Evolutionary conservation across 2,329 filamentous ascomycete species (phyloP).

Genomic region (Ciborinia camelliae): DNA sequence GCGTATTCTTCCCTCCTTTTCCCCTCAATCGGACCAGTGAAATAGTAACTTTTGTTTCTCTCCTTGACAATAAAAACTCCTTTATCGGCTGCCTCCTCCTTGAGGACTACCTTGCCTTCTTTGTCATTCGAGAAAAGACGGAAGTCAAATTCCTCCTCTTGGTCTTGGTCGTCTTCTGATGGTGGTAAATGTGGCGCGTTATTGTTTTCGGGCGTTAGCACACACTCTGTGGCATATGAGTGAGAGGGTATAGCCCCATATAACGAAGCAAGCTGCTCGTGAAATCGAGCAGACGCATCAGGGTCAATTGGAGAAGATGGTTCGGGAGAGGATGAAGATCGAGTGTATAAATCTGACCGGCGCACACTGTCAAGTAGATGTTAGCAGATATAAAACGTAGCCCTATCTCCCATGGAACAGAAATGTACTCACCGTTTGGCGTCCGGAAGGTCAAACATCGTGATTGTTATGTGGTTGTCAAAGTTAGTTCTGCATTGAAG

Average conservation of each 20-base stretch:
- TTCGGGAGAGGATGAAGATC: constrained; percentile 27
- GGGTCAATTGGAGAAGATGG: constrained; percentile 29
- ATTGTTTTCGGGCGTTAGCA: constrained; percentile 24
- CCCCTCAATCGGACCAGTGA: constrained; percentile 42
- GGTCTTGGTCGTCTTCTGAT: constrained; percentile 11
- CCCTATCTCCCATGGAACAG: neutral
- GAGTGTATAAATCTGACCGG: constrained; percentile 49
- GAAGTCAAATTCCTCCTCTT: constrained; percentile 51
- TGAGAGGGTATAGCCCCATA: constrained; percentile 27
- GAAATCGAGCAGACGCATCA: constrained; percentile 23
- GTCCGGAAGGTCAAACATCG: constrained; percentile 52
- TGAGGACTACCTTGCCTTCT: constrained; percentile 48
- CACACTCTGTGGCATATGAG: neutral
- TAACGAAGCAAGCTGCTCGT: constrained; percentile 28
- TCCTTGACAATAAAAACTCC: constrained; percentile 42
- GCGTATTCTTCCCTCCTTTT: constrained; percentile 43
- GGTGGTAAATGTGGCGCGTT: constrained; percentile 22
- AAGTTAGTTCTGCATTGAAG: neutral
- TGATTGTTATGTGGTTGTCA: constrained; percentile 7
- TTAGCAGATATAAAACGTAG: constrained; percentile 14
- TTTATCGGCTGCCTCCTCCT: constrained; percentile 40
- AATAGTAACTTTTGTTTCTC: constrained; percentile 50
- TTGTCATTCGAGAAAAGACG: constrained; percentile 48
- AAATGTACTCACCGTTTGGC: constrained; percentile 47
- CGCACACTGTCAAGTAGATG: constrained; percentile 45